Percentiles rank a stretch among this genome's conserved stretches.
phyloP scores from a whole-genome alignment of 495 filamentous ascomycete species.

The Aspergillus homomorphus region DNA sequence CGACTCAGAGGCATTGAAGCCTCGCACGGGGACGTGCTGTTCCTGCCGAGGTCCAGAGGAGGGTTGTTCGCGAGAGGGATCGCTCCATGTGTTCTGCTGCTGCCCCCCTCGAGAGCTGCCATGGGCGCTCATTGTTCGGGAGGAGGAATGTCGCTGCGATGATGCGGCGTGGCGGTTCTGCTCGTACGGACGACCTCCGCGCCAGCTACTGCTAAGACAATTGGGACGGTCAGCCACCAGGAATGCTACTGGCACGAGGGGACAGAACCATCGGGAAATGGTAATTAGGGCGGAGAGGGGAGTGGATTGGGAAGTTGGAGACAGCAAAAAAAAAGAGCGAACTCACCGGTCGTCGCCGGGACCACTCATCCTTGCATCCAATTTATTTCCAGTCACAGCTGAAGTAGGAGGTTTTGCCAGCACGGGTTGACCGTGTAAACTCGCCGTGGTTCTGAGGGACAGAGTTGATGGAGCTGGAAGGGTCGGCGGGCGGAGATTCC shows the following conservation, averaged over 20 bases:
- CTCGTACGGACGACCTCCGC: constrained; percentile 35
- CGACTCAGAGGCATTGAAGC: constrained; percentile 48
- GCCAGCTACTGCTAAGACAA: constrained; percentile 32
- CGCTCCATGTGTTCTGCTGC: constrained; percentile 24
- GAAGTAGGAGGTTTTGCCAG: background rate
- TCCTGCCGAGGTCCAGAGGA: constrained; percentile 29
- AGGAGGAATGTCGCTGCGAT: constrained; percentile 36
- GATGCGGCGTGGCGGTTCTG: constrained; percentile 39
- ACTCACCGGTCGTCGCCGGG: constrained; percentile 37
- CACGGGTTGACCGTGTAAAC: background rate
- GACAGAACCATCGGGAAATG: background rate
- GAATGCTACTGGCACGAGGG: background rate
- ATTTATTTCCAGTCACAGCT: background rate
- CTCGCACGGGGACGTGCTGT: constrained; percentile 44
- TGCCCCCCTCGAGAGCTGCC: constrained; percentile 31
- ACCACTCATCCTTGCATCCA: constrained; percentile 32
- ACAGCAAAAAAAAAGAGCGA: background rate
- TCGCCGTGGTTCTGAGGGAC: background rate
- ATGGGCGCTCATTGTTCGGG: constrained; percentile 33
- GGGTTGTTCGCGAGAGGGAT: constrained; percentile 20
- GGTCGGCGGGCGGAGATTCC: background rate
- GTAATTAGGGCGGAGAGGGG: background rate
- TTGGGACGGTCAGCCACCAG: background rate
- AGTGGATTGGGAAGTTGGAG: background rate
- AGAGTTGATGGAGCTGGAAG: background rate